phyloP scores from a whole-genome alignment of 371 early-diverging fungal species.

The Syncephalastrum monosporum region DNA sequence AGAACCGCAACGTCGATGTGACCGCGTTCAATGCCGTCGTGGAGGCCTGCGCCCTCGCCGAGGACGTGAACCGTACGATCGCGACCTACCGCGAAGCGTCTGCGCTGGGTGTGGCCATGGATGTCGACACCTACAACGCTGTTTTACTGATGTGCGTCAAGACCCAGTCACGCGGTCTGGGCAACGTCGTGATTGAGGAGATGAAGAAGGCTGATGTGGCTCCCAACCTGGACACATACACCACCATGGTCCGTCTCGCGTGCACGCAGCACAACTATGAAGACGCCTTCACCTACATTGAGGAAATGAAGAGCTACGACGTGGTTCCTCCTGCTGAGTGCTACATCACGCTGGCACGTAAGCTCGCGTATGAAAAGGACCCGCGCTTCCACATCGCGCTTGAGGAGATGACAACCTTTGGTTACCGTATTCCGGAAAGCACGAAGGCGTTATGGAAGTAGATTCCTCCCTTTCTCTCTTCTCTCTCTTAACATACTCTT shows the following conservation, averaged over 20 bases:
- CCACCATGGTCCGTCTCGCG: constrained; percentile 53
- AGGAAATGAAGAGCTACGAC: constrained; percentile 72
- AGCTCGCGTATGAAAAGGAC: constrained; percentile 65
- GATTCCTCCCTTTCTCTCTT: not conserved
- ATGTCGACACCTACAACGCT: constrained; percentile 62
- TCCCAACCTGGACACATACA: constrained; percentile 60
- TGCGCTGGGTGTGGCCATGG: constrained; percentile 46
- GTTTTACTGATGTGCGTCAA: constrained; percentile 59
- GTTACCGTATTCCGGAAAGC: constrained; percentile 28
- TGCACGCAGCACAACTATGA: constrained; percentile 66
- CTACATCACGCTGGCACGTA: constrained; percentile 56
- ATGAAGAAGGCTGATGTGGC: constrained; percentile 52
- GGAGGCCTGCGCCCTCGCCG: constrained; percentile 50
- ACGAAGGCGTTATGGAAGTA: constrained; percentile 26
- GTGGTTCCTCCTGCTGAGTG: constrained; percentile 60
- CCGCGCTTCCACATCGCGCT: constrained; percentile 67
- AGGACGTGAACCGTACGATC: constrained; percentile 54
- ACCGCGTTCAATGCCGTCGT: constrained; percentile 67
- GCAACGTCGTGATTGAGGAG: constrained; percentile 55
- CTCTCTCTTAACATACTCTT: not conserved
- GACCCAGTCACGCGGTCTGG: constrained; percentile 54
- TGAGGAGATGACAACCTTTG: constrained; percentile 73
- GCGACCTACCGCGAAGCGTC: constrained; percentile 54
- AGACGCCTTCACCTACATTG: constrained; percentile 74
- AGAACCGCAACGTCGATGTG: constrained; percentile 52